phyloP scores from a whole-genome alignment of 2,329 filamentous ascomycete species.

The Fusarium sp. region DNA sequence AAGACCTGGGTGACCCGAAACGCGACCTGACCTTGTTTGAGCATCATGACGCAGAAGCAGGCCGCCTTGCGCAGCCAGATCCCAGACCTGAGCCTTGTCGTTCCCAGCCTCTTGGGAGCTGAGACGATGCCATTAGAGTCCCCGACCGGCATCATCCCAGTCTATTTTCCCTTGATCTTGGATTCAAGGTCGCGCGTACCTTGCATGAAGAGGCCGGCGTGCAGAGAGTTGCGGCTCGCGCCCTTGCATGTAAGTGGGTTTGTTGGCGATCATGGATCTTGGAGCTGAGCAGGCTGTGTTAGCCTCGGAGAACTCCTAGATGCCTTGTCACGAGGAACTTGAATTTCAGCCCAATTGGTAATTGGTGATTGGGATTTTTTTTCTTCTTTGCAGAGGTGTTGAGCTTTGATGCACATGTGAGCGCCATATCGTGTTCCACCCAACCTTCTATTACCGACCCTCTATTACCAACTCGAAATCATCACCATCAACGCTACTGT shows the following conservation, averaged over 20 bases:
- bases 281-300: slow-evolving; percentile 8
- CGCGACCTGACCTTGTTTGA: background rate
- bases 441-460: background rate
- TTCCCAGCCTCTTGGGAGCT: slow-evolving; percentile 25
- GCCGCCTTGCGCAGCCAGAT: background rate
- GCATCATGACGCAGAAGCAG: slow-evolving; percentile 18
- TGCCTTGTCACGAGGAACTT: background rate
- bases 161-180: background rate
- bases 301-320: background rate
- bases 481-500: background rate
- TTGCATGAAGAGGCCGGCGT: slow-evolving; percentile 31
- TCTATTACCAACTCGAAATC: background rate
- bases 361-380: background rate
- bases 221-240: slow-evolving; percentile 15
- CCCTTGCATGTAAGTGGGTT: slow-evolving; percentile 27
- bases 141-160: background rate
- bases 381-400: background rate
- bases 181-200: slow-evolving; percentile 22
- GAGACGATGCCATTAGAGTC: slow-evolving; percentile 11
- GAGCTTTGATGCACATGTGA: background rate
- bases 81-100: background rate
- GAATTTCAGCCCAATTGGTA: slow-evolving; percentile 1
- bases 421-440: background rate
- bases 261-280: slow-evolving; percentile 11
- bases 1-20: background rate